Percentiles rank a stretch among this genome's conserved stretches.
phyloP scores from a whole-genome alignment of 306 rosid species.

The Inga laurina region DNA sequence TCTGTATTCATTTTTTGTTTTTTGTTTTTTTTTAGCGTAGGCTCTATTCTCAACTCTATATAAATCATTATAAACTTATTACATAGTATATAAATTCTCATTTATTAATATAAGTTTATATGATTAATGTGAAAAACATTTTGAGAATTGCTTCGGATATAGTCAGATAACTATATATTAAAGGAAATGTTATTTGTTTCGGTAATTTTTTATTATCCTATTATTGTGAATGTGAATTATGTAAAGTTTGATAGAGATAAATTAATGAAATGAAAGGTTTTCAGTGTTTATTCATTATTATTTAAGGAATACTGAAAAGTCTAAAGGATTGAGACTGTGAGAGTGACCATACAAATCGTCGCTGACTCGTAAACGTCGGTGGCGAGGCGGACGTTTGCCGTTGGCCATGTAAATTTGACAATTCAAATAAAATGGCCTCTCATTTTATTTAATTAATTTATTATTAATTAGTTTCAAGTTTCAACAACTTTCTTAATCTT shows the following conservation, averaged over 20 bases:
- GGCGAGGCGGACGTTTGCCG: not conserved
- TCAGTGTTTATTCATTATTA: not conserved
- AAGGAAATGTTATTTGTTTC: not conserved
- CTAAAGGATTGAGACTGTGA: not conserved
- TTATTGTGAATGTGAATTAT: not conserved
- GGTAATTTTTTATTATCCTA: too few species aligned
- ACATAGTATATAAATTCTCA: too few species aligned
- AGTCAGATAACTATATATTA: too few species aligned
- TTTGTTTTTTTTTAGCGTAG: too few species aligned
- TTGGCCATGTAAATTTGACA: not conserved
- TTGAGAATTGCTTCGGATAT: too few species aligned
- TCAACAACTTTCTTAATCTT: not conserved
- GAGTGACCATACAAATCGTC: not conserved
- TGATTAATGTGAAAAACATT: too few species aligned
- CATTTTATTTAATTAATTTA: too few species aligned
- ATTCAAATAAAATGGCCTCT: not conserved
- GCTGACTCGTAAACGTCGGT: not conserved
- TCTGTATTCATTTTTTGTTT: too few species aligned
- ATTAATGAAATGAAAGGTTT: not conserved
- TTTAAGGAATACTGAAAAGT: not conserved
- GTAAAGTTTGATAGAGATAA: not conserved
- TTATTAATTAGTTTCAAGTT: not conserved
- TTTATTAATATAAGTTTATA: too few species aligned
- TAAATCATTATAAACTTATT: not conserved
- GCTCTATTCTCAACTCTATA: not conserved